phyloP scores from a whole-genome alignment of 257 asterid genomes.

The Linaria vulgaris region DNA sequence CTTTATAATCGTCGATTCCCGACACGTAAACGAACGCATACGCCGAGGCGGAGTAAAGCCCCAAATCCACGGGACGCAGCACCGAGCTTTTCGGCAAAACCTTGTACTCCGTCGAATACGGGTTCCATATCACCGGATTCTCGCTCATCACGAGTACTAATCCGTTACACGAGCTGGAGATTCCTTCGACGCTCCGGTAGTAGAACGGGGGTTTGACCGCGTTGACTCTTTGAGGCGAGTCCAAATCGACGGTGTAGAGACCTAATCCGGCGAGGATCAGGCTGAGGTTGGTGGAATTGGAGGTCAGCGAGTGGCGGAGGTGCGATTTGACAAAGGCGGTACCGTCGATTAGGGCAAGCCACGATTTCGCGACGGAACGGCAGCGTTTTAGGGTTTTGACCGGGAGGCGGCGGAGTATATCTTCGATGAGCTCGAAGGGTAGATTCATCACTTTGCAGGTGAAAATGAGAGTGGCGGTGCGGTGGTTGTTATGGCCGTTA shows the following conservation, averaged over 20 bases:
- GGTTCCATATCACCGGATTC: conserved; percentile 50
- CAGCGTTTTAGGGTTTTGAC: conserved; percentile 48
- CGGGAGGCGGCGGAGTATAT: conserved; percentile 57
- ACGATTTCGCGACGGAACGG: conserved; percentile 46
- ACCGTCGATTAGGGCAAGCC: conserved; percentile 50
- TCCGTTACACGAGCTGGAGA: conserved; percentile 40
- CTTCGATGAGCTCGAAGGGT: conserved; percentile 43
- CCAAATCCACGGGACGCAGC: conserved; percentile 16
- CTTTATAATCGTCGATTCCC: conserved; percentile 52
- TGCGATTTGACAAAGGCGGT: conserved; percentile 46
- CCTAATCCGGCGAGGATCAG: conserved; percentile 43
- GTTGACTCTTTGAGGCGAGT: conserved; percentile 22
- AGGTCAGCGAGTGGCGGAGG: conserved; percentile 24
- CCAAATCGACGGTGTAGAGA: conserved; percentile 33
- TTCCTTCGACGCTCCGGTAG: conserved; percentile 31
- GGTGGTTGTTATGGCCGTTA: no score
- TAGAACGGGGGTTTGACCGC: conserved; percentile 37
- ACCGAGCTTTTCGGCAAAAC: conserved; percentile 32
- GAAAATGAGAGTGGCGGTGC: no score
- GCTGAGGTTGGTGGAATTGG: conserved; percentile 32
- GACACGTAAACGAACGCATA: conserved; percentile 55
- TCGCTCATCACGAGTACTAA: conserved; percentile 40
- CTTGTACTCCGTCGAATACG: conserved; percentile 39
- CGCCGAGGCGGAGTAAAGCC: conserved; percentile 18
- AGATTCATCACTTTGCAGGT: conserved; percentile 23